These are phyloP conservation scores for Spergularia marina DNA, from an alignment of 148 eudicot genomes.

Conservation along the genomic window DNA sequence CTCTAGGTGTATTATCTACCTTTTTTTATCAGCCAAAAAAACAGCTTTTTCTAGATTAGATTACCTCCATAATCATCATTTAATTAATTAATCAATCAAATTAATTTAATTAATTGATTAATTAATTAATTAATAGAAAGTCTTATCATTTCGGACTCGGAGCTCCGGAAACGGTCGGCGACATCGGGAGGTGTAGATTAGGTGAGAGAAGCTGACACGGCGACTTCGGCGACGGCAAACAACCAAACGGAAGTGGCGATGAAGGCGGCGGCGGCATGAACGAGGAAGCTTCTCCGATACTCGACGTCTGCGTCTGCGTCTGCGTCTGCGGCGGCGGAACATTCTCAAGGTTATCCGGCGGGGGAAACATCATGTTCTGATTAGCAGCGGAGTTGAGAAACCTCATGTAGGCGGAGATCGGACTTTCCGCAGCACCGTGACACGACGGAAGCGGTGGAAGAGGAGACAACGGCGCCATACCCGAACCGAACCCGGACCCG, in stretches of 20 bases:
- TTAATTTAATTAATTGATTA: too few relatives aligned
- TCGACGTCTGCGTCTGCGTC: neutral
- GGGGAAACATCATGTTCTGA: neutral
- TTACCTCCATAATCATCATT: neutral
- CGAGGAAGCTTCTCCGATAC: neutral
- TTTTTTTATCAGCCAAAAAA: too few relatives aligned
- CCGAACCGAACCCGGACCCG: constrained; percentile 17
- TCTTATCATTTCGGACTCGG: constrained; percentile 65
- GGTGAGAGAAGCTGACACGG: constrained; percentile 51
- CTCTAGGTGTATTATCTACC: too few relatives aligned
- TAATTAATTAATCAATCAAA: constrained; percentile 22
- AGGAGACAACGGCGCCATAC: constrained; percentile 48
- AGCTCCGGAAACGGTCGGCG: constrained; percentile 52
- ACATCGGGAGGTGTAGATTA: constrained; percentile 44
- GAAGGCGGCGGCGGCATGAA: too few relatives aligned
- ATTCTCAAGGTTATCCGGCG: constrained; percentile 15
- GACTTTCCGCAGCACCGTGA: constrained; percentile 85
- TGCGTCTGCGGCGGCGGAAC: constrained; percentile 3
- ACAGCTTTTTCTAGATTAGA: too few relatives aligned
- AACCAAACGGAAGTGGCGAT: constrained; percentile 45
- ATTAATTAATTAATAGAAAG: too few relatives aligned
- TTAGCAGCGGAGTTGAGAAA: constrained; percentile 39
- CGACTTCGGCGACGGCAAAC: constrained; percentile 66
- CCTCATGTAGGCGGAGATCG: constrained; percentile 91
- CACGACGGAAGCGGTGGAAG: constrained; percentile 87